Evolutionary conservation across 2,329 filamentous ascomycete species (phyloP).

Genomic region (Trichoderma pleuroti): DNA sequence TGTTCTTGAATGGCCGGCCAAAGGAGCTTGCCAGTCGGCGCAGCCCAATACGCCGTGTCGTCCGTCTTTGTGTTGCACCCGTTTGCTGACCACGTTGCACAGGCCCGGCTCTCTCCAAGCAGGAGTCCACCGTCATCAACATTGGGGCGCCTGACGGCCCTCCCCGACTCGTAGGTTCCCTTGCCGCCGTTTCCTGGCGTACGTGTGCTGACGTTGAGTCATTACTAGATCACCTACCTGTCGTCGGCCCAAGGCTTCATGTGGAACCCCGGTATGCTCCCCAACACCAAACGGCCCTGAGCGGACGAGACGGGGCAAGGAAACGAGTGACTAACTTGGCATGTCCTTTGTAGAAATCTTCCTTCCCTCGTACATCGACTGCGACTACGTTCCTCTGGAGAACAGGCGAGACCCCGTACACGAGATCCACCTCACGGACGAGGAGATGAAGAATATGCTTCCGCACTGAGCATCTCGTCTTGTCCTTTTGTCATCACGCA

Average conservation of each 20-base stretch:
- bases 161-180: slow-evolving; percentile 61
- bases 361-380: slow-evolving; percentile 72
- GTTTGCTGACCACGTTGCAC: slow-evolving; percentile 30
- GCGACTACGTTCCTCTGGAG: slow-evolving; percentile 71
- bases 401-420: slow-evolving; percentile 72
- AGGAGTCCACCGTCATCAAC: slow-evolving; percentile 78
- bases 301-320: background rate
- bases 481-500: slow-evolving; percentile 7
- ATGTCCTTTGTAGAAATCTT: slow-evolving; percentile 61
- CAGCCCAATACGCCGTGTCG: slow-evolving; percentile 5
- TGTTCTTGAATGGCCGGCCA: background rate
- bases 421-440: slow-evolving; percentile 74
- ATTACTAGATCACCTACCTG: slow-evolving; percentile 68
- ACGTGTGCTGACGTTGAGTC: background rate
- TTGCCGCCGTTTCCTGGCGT: background rate
- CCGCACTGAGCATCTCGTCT: slow-evolving; percentile 49
- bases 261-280: slow-evolving; percentile 68
- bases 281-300: background rate
- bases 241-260: slow-evolving; percentile 76
- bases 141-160: slow-evolving; percentile 71
- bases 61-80: slow-evolving; percentile 3
- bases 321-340: background rate
- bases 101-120: slow-evolving; percentile 69
- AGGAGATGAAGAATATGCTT: slow-evolving; percentile 67
- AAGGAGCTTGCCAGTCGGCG: background rate